A percentile compares a stretch with the other conserved stretches of the same genome.
phyloP scores from a whole-genome alignment of 2,329 filamentous ascomycete species.

The Xylaria sp. region DNA sequence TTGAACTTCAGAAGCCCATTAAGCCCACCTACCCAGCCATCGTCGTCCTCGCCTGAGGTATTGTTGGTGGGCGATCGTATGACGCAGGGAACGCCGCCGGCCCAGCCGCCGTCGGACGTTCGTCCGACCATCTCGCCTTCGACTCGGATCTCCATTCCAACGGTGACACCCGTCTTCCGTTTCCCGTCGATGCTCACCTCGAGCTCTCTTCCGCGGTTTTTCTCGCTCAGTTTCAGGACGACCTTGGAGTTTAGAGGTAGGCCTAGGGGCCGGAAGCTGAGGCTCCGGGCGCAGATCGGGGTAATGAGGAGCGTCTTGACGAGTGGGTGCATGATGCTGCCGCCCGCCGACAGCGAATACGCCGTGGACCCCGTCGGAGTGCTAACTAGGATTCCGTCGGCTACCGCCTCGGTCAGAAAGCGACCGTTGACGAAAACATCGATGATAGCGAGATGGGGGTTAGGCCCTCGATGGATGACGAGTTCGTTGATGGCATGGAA shows the following conservation, averaged over 20 bases:
- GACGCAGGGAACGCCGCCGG: slow-evolving; percentile 86
- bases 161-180: slow-evolving; percentile 71
- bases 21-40: slow-evolving; percentile 95
- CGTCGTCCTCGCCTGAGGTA: slow-evolving; percentile 69
- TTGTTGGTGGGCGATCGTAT: slow-evolving; percentile 68
- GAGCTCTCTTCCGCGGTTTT: slow-evolving; percentile 79
- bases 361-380: slow-evolving; percentile 96
- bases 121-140: slow-evolving; percentile 81
- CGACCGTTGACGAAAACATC: slow-evolving; percentile 90
- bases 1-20: slow-evolving; percentile 97
- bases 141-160: slow-evolving; percentile 89
- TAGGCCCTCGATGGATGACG: slow-evolving; percentile 87
- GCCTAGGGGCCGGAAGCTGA: slow-evolving; percentile 92
- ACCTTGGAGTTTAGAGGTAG: slow-evolving; percentile 88
- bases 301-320: slow-evolving; percentile 90
- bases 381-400: slow-evolving; percentile 92
- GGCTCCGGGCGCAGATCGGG: slow-evolving; percentile 89
- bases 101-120: slow-evolving; percentile 44
- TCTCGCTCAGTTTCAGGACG: slow-evolving; percentile 80
- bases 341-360: slow-evolving; percentile 92
- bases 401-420: slow-evolving; percentile 92
- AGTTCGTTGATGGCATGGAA: slow-evolving; percentile 92
- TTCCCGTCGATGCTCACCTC: slow-evolving; percentile 84
- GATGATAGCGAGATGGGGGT: slow-evolving; percentile 90
- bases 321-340: slow-evolving; percentile 92